A percentile compares a stretch with the other conserved stretches of the same genome.
phyloP scores from a whole-genome alignment of 2,329 filamentous ascomycete genomes.

The Bipolaris cookei region DNA sequence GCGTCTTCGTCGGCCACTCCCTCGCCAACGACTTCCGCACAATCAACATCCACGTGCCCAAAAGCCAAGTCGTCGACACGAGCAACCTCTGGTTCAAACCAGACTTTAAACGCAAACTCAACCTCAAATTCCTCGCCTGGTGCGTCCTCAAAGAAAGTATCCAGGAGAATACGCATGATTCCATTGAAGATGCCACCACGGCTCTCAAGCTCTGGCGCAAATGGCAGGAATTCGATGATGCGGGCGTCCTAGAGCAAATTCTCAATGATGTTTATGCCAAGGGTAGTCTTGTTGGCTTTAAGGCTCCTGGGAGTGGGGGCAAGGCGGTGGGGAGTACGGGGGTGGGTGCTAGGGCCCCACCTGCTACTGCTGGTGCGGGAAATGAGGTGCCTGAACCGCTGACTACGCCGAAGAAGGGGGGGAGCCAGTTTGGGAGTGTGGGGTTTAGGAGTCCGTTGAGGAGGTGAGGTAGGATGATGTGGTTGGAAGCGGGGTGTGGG shows the following conservation, averaged over 20 bases:
- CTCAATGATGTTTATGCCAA: constrained; percentile 82
- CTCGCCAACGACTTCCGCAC: constrained; percentile 95
- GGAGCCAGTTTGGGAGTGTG: constrained; percentile 45
- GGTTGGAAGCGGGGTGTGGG: no score
- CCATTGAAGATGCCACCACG: constrained; percentile 91
- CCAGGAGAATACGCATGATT: constrained; percentile 90
- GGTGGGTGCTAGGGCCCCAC: constrained; percentile 1
- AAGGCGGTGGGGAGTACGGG: constrained; percentile 8
- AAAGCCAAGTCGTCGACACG: constrained; percentile 89
- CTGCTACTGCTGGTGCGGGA: constrained; percentile 31
- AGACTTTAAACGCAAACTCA: constrained; percentile 81
- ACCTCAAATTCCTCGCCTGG: constrained; percentile 90
- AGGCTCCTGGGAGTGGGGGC: constrained; percentile 40
- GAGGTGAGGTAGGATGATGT: constrained; percentile 7
- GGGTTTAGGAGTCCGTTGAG: constrained; percentile 48
- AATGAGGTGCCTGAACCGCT: constrained; percentile 64
- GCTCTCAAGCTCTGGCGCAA: constrained; percentile 89
- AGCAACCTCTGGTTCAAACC: constrained; percentile 89
- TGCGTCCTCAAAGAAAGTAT: constrained; percentile 87
- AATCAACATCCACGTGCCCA: constrained; percentile 96
- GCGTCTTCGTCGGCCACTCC: constrained; percentile 91
- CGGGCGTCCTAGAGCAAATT: constrained; percentile 81
- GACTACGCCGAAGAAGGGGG: constrained; percentile 58
- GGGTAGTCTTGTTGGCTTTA: constrained; percentile 61
- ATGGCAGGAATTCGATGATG: constrained; percentile 86